Evolutionary conservation across 345 rosid species (phyloP).

Genomic region (Citrus reticulata): DNA sequence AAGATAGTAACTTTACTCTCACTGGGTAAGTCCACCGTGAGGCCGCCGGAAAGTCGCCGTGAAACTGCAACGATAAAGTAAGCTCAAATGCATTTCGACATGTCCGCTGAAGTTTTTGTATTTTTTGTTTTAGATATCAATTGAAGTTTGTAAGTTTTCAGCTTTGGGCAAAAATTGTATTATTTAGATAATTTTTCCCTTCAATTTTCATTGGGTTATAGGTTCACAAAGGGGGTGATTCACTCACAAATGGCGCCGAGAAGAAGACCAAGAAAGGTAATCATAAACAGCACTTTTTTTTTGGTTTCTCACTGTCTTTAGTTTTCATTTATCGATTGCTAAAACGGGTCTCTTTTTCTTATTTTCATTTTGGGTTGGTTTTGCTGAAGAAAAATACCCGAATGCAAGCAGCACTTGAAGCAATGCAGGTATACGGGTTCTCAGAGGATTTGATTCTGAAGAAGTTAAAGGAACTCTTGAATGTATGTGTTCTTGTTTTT

Average conservation of each 20-base stretch:
- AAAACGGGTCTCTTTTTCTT: background rate
- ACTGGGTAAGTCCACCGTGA: too few relatives aligned
- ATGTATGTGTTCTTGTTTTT: slow-evolving; percentile 17
- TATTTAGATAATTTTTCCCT: background rate
- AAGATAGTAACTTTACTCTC: too few relatives aligned
- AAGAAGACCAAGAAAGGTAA: slow-evolving; percentile 26
- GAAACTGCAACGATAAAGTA: too few relatives aligned
- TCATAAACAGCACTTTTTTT: background rate
- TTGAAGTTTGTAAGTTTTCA: too few relatives aligned
- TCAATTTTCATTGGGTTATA: background rate
- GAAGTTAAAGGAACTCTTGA: slow-evolving; percentile 32
- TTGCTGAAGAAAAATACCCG: slow-evolving; percentile 25
- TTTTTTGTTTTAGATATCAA: too few relatives aligned
- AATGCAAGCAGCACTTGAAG: slow-evolving; percentile 47
- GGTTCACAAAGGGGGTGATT: background rate
- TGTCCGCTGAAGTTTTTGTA: too few relatives aligned
- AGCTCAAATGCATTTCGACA: too few relatives aligned
- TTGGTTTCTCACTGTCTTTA: too few relatives aligned
- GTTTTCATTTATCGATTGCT: background rate
- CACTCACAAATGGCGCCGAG: slow-evolving; percentile 14
- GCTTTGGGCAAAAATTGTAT: background rate
- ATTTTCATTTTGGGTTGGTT: background rate
- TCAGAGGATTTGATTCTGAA: background rate
- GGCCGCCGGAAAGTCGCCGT: too few relatives aligned
- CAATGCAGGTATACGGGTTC: slow-evolving; percentile 37